Percentiles rank a stretch among this genome's conserved stretches.
Conservation (phyloP, 2,329 filamentous ascomycete species). For the Alternaria panax region DNA sequence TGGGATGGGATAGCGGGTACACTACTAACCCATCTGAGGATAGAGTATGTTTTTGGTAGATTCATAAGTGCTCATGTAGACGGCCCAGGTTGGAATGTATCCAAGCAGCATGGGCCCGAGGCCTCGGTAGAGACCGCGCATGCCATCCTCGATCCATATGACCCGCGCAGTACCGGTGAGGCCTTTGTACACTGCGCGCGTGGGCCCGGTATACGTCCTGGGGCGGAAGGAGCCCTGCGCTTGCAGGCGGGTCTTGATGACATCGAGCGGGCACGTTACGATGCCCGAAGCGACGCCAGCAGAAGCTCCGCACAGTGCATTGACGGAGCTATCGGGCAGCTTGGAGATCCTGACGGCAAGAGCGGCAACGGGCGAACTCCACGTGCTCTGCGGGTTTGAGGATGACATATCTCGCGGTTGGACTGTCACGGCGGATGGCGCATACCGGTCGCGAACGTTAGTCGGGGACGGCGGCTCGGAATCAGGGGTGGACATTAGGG, state of each 20-base stretch:
- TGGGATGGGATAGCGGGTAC: not conserved
- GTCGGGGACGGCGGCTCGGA: conserved; percentile 48
- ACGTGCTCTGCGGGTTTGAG: conserved; percentile 22
- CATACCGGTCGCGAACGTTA: conserved; percentile 43
- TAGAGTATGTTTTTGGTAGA: conserved; percentile 79
- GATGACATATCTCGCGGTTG: conserved; percentile 29
- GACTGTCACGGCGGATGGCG: conserved; percentile 31
- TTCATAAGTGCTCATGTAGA: conserved; percentile 97
- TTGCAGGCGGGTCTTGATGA: conserved; percentile 98
- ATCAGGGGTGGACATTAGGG: conserved; percentile 48
- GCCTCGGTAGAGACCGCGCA: conserved; percentile 90
- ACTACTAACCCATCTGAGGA: conserved; percentile 62
- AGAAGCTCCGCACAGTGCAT: conserved; percentile 84
- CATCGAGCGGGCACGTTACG: conserved; percentile 95
- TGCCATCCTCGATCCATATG: conserved; percentile 87
- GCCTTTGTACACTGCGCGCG: conserved; percentile 76
- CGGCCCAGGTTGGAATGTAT: conserved; percentile 96
- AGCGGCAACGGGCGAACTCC: conserved; percentile 37
- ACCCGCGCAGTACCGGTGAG: conserved; percentile 83
- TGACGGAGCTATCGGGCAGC: conserved; percentile 68
- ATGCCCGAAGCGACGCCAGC: conserved; percentile 93
- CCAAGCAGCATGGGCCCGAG: conserved; percentile 93
- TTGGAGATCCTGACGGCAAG: conserved; percentile 53
- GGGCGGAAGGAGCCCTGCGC: conserved; percentile 84
- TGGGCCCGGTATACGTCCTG: conserved; percentile 58